Base-by-base conservation (phyloP, 805 yeast species). In the Brettanomyces anomalus region DNA sequence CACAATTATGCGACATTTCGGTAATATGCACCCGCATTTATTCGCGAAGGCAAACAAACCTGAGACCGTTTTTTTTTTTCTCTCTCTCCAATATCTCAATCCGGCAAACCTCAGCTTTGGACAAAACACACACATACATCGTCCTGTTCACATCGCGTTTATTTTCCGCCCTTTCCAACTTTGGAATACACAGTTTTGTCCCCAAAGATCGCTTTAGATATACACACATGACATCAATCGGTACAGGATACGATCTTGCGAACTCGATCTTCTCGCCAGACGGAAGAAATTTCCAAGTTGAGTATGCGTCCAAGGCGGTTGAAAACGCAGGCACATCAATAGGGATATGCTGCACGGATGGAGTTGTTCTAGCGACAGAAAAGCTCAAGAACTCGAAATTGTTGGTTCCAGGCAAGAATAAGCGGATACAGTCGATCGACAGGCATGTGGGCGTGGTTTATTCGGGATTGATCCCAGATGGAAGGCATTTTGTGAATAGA, bases 191-290 rank as follows among this genome's bases (percentile, higher is more conserved):
- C 6, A 4, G 7, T 36, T 7, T 24, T n/a, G 7, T 5, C 33
- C n/a, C n/a, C n/a, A n/a, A 11, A 21, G 5, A 18, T 8, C 18
- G n/a, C n/a, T 14, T 30, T 26, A 33, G 39, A 45, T 37, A 36
- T 11, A 4, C 8, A 20, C 26, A 30, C 36, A 41, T 52, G 67
- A 84, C 97, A 33, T 93, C 98, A 38, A 89, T 93, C 55, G 99
- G 99, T 55, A 93, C 99, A 24, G 99, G 99, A 16, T 93, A 93
- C 78, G 99, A 93, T 73, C 80, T 93, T 59, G 87, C 97, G 30
- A 93, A 93, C 70, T 82, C 95, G 67, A 96, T 90, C 48, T 93
- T 93, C 68, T 79, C 87, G 43, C 90, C 90, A 44, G 96, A 87
- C 61, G 95, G 95, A 34, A 76, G 95, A 68, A 86, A 85, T 64